A percentile compares a stretch with the other conserved stretches of the same genome.
Evolutionary conservation across 306 rosid genomes (phyloP).

Genomic region (Cicer yamashitae): DNA sequence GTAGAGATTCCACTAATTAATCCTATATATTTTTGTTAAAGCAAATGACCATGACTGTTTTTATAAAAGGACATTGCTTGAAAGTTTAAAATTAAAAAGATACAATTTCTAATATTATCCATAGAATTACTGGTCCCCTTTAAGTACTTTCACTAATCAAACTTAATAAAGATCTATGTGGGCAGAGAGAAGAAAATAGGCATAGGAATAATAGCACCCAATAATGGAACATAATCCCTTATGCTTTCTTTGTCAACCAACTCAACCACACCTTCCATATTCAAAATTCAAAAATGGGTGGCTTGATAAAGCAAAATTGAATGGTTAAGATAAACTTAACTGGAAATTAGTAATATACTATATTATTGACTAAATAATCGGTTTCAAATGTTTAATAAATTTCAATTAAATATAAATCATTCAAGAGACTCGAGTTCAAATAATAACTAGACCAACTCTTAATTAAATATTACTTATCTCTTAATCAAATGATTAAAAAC

Average conservation of each 20-base stretch:
- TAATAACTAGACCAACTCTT: no score
- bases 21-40: neutral
- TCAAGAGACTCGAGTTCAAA: no score
- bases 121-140: neutral
- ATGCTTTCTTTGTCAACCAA: constrained; percentile 1
- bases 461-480: no score
- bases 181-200: neutral
- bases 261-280: constrained; percentile 12
- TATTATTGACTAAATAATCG: no score
- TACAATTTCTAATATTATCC: neutral
- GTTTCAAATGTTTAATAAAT: no score
- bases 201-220: constrained; percentile 9
- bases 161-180: constrained; percentile 6
- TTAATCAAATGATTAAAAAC: no score
- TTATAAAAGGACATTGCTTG: neutral
- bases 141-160: neutral
- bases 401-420: no score
- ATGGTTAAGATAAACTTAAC: constrained; percentile 20
- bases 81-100: neutral
- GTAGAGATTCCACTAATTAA: no score
- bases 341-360: neutral
- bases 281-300: constrained; percentile 42
- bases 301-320: constrained; percentile 23
- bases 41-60: neutral
- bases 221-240: constrained; percentile 3